A percentile compares a stretch with the other conserved stretches of the same genome.
These are phyloP conservation scores for Mrakia blollopis DNA, from an alignment of 768 basidiomycete genomes.

Conservation along the genomic window DNA sequence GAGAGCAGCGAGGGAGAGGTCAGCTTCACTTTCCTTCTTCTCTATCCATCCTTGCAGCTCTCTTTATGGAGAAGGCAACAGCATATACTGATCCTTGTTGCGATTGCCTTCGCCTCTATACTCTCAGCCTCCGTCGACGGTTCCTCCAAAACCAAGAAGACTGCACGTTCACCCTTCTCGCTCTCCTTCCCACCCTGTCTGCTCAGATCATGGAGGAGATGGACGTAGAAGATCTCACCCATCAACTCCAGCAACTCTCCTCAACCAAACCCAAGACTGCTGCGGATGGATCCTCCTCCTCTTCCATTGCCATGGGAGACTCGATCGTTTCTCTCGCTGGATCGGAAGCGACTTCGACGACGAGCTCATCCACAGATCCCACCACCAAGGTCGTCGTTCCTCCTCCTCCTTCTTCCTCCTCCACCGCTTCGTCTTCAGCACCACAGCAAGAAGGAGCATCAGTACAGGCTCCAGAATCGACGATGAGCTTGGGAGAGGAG, in stretches of 20 bases:
- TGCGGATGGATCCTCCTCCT: background rate
- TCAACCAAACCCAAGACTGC: background rate
- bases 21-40: background rate
- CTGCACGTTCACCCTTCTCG: slow-evolving; percentile 31
- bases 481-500: slow-evolving; percentile 1
- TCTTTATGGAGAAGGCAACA: background rate
- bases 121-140: slow-evolving; percentile 25
- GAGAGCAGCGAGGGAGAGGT: slow-evolving; percentile 28
- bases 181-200: slow-evolving; percentile 28
- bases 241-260: slow-evolving; percentile 27
- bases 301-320: background rate
- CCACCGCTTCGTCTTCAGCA: background rate
- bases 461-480: background rate
- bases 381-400: background rate
- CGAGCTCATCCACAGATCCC: background rate
- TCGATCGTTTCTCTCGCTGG: slow-evolving; percentile 26
- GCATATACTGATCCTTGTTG: background rate
- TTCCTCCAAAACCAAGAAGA: slow-evolving; percentile 33
- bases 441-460: no score
- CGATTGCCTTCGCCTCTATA: background rate
- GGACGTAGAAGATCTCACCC: slow-evolving; percentile 26
- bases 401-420: background rate
- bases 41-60: no score
- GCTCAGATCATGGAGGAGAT: slow-evolving; percentile 22
- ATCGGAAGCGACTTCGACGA: slow-evolving; percentile 6